Evolutionary conservation across 306 rosid species (phyloP).

Genomic region (Cicer arietinum): DNA sequence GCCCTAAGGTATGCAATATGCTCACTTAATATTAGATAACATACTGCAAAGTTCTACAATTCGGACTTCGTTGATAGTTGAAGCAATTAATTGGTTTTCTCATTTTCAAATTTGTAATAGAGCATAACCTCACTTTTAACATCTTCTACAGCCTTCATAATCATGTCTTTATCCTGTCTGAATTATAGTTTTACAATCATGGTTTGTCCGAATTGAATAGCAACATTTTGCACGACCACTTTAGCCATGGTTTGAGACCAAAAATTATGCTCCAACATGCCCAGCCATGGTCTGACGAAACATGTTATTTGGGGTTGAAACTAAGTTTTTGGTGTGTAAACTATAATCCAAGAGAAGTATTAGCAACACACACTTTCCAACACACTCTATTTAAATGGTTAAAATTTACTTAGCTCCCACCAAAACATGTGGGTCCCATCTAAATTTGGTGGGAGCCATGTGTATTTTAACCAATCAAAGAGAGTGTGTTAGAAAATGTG

Average conservation of each 20-base stretch:
- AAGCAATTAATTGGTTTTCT: conserved; percentile 35
- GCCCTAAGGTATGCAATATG: conserved; percentile 75
- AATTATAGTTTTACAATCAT: conserved; percentile 1
- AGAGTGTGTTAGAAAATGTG: too few species aligned
- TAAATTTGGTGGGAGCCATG: too few species aligned
- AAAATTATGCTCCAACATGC: not conserved
- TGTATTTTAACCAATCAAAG: too few species aligned
- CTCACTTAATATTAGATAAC: conserved; percentile 1
- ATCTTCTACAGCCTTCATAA: conserved; percentile 22
- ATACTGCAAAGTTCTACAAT: not conserved
- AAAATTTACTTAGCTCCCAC: too few species aligned
- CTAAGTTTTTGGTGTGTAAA: conserved; percentile 22
- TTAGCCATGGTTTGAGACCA: conserved; percentile 17
- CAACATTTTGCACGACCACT: not conserved
- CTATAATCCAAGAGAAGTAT: not conserved
- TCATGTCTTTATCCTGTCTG: conserved; percentile 9
- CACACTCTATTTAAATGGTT: too few species aligned
- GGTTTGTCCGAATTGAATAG: not conserved
- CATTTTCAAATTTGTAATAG: conserved; percentile 20
- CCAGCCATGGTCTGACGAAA: not conserved
- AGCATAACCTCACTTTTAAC: conserved; percentile 31
- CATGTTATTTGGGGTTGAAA: not conserved
- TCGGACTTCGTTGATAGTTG: conserved; percentile 20
- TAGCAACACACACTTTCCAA: too few species aligned
- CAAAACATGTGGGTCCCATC: too few species aligned